Conservation (phyloP, 306 rosid genomes). For the Inga laurina region DNA sequence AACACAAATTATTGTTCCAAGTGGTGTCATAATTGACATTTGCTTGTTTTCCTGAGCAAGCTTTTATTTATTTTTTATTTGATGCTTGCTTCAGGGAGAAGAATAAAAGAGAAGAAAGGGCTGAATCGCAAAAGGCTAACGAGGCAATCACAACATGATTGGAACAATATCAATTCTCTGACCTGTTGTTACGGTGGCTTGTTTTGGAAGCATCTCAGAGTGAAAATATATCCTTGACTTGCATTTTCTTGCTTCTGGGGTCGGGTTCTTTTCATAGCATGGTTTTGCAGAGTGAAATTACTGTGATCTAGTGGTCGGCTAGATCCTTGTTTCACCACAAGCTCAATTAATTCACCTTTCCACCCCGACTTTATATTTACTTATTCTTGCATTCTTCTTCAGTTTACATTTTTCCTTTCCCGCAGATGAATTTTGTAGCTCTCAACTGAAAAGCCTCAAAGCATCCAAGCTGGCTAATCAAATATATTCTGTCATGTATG, state of each 20-base stretch:
- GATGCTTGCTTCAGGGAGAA: constrained; percentile 75
- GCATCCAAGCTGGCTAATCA: background rate
- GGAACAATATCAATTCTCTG: constrained; percentile 55
- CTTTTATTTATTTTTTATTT: constrained; percentile 9
- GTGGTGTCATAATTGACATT: background rate
- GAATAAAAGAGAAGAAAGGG: constrained; percentile 82
- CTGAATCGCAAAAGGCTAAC: constrained; percentile 64
- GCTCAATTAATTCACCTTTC: constrained; percentile 20
- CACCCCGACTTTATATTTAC: background rate
- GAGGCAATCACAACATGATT: constrained; percentile 72
- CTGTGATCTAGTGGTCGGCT: background rate
- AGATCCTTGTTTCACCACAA: constrained; percentile 4
- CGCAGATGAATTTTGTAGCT: constrained; percentile 30
- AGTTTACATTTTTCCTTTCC: background rate
- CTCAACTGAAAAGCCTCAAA: constrained; percentile 15
- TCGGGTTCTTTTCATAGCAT: constrained; percentile 29
- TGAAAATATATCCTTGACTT: constrained; percentile 36
- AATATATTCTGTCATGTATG: background rate
- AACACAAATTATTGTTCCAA: constrained; percentile 6
- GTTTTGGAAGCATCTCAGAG: constrained; percentile 23
- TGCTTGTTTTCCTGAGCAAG: constrained; percentile 17
- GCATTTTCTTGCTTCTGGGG: constrained; percentile 31
- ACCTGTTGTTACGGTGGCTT: constrained; percentile 28
- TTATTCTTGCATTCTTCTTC: background rate
- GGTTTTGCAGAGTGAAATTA: constrained; percentile 19